These are phyloP conservation scores for Teratosphaeria viscida DNA, from an alignment of 2,329 filamentous ascomycete genomes.

Conservation along the genomic window DNA sequence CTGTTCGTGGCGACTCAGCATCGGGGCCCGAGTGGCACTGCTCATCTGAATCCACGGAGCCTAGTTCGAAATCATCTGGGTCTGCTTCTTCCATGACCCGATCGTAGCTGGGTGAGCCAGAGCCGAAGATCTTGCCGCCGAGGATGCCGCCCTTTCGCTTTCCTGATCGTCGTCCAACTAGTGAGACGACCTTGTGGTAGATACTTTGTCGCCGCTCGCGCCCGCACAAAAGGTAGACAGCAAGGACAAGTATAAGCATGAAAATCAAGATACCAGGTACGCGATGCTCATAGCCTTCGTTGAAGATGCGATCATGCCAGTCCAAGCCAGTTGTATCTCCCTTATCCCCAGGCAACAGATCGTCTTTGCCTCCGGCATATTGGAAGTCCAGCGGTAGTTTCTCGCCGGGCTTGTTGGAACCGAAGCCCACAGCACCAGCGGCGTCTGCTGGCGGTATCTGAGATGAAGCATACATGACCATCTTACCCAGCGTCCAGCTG, in stretches of 20 bases:
- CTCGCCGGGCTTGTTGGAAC: constrained; percentile 58
- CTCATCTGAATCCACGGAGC: constrained; percentile 51
- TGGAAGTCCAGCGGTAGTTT: constrained; percentile 59
- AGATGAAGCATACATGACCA: constrained; percentile 86
- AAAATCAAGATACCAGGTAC: constrained; percentile 70
- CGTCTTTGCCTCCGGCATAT: constrained; percentile 54
- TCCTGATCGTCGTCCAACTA: constrained; percentile 35
- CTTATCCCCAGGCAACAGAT: constrained; percentile 26
- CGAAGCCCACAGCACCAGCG: constrained; percentile 77
- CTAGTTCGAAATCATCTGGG: constrained; percentile 67
- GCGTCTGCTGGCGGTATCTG: constrained; percentile 61
- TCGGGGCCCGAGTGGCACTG: constrained; percentile 8
- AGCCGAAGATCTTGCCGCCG: constrained; percentile 52
- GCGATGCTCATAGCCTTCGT: constrained; percentile 52
- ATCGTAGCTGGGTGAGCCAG: constrained; percentile 52
- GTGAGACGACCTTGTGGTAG: constrained; percentile 45
- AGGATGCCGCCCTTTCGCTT: constrained; percentile 12
- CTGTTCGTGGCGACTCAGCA: constrained; percentile 23
- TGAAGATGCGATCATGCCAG: constrained; percentile 53
- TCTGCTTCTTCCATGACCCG: constrained; percentile 77
- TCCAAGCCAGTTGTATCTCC: constrained; percentile 35
- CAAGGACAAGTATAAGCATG: constrained; percentile 57
- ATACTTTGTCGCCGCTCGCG: constrained; percentile 58
- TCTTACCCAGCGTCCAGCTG: constrained; percentile 94
- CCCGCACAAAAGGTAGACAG: constrained; percentile 65